phyloP scores from a whole-genome alignment of 2,329 filamentous ascomycete species.

The Erysiphe pisi region DNA sequence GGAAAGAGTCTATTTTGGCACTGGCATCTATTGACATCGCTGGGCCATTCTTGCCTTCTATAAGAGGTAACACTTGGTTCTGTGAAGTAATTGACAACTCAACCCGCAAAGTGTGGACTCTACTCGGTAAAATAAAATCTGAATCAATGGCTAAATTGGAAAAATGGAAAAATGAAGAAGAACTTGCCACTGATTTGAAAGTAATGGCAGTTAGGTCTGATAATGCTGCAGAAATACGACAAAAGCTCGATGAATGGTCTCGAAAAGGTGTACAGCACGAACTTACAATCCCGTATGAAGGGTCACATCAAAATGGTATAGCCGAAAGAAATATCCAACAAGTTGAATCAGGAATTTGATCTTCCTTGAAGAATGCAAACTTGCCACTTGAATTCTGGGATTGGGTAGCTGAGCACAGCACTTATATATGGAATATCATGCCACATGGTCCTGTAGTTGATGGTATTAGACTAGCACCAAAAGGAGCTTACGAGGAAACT shows the following conservation, averaged over 20 bases:
- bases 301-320: conserved; percentile 10
- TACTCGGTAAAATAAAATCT: conserved; percentile 2
- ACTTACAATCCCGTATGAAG: neutral
- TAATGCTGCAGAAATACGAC: neutral
- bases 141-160: neutral
- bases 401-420: neutral
- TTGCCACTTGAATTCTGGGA: neutral
- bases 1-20: conserved; percentile 12
- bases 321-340: conserved; percentile 8
- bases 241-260: neutral
- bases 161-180: conserved; percentile 13
- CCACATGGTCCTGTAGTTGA: neutral
- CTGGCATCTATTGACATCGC: conserved; percentile 2
- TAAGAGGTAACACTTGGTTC: conserved; percentile 15
- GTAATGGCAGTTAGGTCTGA: neutral
- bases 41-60: conserved; percentile 8
- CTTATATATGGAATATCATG: neutral
- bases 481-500: neutral
- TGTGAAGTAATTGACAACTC: conserved; percentile 8
- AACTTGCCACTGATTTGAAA: neutral
- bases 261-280: neutral
- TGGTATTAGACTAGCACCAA: neutral
- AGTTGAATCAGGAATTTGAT: neutral
- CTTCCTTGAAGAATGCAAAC: neutral
- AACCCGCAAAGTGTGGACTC: neutral